A percentile compares a stretch with the other conserved stretches of the same genome.
Conservation (phyloP, 208 protist genomes). For the Crithidia sp. region DNA sequence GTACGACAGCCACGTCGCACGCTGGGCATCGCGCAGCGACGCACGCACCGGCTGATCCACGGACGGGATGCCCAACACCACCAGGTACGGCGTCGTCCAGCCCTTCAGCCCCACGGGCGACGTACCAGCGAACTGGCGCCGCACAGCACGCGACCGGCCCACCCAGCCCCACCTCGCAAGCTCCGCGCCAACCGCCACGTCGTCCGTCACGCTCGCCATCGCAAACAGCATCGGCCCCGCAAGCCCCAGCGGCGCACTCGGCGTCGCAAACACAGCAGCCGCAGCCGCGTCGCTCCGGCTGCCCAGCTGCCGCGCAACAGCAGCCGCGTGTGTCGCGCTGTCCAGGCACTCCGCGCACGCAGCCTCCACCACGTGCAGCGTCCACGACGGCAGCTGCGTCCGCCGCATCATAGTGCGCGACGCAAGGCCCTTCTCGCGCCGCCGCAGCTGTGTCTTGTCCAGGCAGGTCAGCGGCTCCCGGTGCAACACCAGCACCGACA, state of each 20-base stretch:
- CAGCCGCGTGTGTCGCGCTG: conserved; percentile 5
- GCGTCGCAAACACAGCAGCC: conserved; percentile 11
- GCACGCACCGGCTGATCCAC: conserved; percentile 5
- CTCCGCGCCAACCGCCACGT: conserved; percentile 16
- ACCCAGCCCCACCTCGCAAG: conserved; percentile 17
- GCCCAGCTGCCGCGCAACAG: conserved; percentile 3
- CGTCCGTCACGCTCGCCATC: conserved; percentile 31
- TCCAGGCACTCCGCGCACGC: conserved; percentile 6
- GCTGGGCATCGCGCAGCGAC: conserved; percentile 10
- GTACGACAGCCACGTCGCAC: conserved; percentile 4
- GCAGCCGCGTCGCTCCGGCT: neutral
- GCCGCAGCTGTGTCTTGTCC: neutral
- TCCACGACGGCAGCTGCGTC: neutral
- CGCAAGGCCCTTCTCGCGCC: neutral
- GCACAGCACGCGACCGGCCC: conserved; percentile 1
- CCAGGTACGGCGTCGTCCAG: conserved; percentile 17
- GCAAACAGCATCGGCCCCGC: conserved; percentile 23
- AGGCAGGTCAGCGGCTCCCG: neutral
- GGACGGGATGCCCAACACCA: conserved; percentile 17
- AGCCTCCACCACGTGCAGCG: neutral
- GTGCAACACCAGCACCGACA: neutral
- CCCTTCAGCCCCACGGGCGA: conserved; percentile 1
- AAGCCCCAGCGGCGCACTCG: conserved; percentile 10
- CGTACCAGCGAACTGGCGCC: conserved; percentile 14
- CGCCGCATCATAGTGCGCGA: neutral